These are phyloP conservation scores for Domatiomyces catenatus DNA, from an alignment of 2,329 filamentous ascomycete genomes.

Conservation along the genomic window DNA sequence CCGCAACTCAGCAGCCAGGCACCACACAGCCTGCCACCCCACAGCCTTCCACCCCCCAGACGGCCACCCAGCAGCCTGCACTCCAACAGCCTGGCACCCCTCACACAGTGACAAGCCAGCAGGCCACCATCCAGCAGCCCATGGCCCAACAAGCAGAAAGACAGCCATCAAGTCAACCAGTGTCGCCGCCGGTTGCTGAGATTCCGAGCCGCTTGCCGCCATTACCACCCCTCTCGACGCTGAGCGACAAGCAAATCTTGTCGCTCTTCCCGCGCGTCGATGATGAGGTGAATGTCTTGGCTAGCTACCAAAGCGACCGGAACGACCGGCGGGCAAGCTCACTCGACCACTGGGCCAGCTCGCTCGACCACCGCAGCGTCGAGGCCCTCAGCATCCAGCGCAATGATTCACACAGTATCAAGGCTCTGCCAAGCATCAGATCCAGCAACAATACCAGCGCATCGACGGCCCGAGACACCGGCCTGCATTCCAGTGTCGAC, in stretches of 20 bases:
- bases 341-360: background rate
- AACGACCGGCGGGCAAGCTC: background rate
- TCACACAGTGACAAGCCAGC: too few relatives aligned
- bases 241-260: constrained; percentile 18
- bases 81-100: too few relatives aligned
- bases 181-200: constrained; percentile 9
- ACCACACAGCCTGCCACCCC: too few relatives aligned
- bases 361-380: constrained; percentile 1
- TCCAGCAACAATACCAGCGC: constrained; percentile 11
- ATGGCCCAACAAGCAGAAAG: too few relatives aligned
- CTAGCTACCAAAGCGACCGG: background rate
- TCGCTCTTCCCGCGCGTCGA: constrained; percentile 8
- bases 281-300: background rate
- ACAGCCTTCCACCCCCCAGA: too few relatives aligned
- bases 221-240: constrained; percentile 20
- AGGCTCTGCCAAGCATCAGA: constrained; percentile 7
- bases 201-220: constrained; percentile 17
- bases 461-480: constrained; percentile 3
- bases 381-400: background rate
- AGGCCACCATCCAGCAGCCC: too few relatives aligned
- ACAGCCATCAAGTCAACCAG: constrained; percentile 11
- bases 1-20: background rate
- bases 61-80: too few relatives aligned
- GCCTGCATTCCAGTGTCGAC: constrained; percentile 1
- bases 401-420: constrained; percentile 5